These are phyloP conservation scores for Suhomyces kunorum DNA, from an alignment of 1,139 yeast species.

Conservation along the genomic window DNA sequence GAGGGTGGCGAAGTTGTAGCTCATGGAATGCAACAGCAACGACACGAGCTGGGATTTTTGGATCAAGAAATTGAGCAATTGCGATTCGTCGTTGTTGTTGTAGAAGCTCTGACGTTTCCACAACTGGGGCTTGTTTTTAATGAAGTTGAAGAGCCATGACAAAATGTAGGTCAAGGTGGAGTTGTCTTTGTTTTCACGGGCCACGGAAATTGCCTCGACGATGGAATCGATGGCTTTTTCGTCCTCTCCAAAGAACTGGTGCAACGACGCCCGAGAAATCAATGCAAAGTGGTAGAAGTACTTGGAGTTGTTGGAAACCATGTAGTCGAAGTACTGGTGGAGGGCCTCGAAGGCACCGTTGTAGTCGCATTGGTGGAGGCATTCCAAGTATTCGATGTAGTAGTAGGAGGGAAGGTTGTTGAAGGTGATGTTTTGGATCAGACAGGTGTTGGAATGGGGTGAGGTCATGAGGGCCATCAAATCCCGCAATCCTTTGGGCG, in stretches of 20 bases:
- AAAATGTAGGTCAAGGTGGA: constrained; percentile 73
- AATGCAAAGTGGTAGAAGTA: constrained; percentile 80
- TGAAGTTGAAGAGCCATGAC: constrained; percentile 75
- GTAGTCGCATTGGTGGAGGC: constrained; percentile 62
- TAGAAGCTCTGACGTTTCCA: constrained; percentile 44
- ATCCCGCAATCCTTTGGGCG: constrained; percentile 47
- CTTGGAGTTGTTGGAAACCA: constrained; percentile 68
- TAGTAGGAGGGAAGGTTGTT: constrained; percentile 60
- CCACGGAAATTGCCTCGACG: constrained; percentile 85
- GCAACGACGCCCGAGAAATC: constrained; percentile 73
- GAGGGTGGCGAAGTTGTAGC: constrained; percentile 60
- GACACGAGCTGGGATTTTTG: constrained; percentile 57
- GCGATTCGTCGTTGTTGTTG: constrained; percentile 50
- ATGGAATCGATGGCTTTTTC: constrained; percentile 77
- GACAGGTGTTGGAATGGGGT: constrained; percentile 41
- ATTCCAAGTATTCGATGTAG: constrained; percentile 65
- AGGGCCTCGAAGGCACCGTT: constrained; percentile 71
- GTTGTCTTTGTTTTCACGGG: constrained; percentile 80
- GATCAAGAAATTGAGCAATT: constrained; percentile 63
- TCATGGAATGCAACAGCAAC: constrained; percentile 54
- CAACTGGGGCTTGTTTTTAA: constrained; percentile 65
- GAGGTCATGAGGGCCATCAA: constrained; percentile 50
- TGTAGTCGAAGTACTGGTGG: constrained; percentile 84
- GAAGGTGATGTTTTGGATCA: constrained; percentile 49
- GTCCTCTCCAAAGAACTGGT: constrained; percentile 73